Base-by-base conservation (phyloP, 148 eudicot species). In the Arctostaphylos glauca region DNA sequence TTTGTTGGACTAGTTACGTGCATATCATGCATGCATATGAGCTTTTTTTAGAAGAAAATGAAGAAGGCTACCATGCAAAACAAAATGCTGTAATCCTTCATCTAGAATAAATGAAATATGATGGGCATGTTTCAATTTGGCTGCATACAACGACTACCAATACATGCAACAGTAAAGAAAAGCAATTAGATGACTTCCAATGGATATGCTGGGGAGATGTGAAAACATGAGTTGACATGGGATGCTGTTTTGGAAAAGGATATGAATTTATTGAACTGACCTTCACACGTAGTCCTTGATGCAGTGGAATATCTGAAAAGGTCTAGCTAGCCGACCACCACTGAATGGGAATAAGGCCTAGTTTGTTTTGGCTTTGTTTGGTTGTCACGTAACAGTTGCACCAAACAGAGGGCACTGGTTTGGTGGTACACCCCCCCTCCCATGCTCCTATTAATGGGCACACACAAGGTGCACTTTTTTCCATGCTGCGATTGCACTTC, bases 51-150 rank as follows among this genome's bases (percentile, higher is more conserved):
- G 18, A 52, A 23, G 23, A 23, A 76, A n/a, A 31, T 31, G 44
- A 52, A 10, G 59, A 76, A 49, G n/a, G 44, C 18, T 41, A 4
- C 43, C 25, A 9, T 78, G 71, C 53, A 59, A 19, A 46, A 76
- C 25, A 31, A 23, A 67, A 48, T n/a, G 55, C 5, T 9, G 8
- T 21, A 48, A 74, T n/a, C 7, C 4, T 75, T 52, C 9, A 31
- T 75, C 50, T 23, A 38, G 12, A 21, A 3, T 25, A 5, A 75
- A 75, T 50, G 16, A 50, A 75, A 21, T 21, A 12, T 14, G 7
- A 49, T 74, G 5, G 43, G 49, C 44, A 50, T 75, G 16, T 71
- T 74, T n/a, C 70, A 64, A 64, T 64, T 64, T 64, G 70, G 70
- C 21, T 25, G 23, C 16, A 23, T 25, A 19, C 23, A 19, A 59